Evolutionary conservation across 2,329 filamentous ascomycete genomes (phyloP), one percentile per base, ranked within the genome.

Genomic region (Fusarium devonianum): DNA sequence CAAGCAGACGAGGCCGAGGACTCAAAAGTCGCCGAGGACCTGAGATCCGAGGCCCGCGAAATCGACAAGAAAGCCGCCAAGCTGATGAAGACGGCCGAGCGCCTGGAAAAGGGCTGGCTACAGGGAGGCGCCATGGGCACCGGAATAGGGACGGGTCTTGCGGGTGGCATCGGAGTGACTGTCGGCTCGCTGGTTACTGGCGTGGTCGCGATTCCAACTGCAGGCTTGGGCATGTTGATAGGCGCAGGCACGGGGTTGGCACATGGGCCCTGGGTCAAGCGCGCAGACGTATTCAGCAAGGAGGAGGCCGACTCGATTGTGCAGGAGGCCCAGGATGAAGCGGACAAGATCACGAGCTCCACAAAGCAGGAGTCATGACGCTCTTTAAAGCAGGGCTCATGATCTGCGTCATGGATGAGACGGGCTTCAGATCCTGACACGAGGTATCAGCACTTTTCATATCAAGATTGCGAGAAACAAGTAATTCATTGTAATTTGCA

Each of bases 81-180:
- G 34, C 36, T 62, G 1, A 62, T 62, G 59, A 63, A 62, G 18
- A 63, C 54, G 3, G 59, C 59, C 0, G 59, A 62, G 1, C 28
- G 59, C 2, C 23, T 62, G 0, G 45, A 62, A n/a, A 53, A 59
- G 2, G 59, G 59, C 1, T 62, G 59, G 59, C 12, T 62, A 3
- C 59, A 62, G 21, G 59, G 59, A n/a, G 60, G 60, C n/a, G 60
- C 59, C 0, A 38, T 63, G 32, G 60, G 60, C 1, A 53, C 56
- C 8, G 60, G 60, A 0, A 61, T 62, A 11, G 60, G 60, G 1
- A 53, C 45, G 12, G 60, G 60, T n/a, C 55, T 62, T 5, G 60
- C 60, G 4, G 58, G 59, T 10, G 60, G 59, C 1, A 36, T 62
- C 3, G 60, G 56, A 0, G 12, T 63, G 17, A 37, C 53, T 2